Conservation (phyloP, 306 rosid genomes). For the Rubus parviflorus region DNA sequence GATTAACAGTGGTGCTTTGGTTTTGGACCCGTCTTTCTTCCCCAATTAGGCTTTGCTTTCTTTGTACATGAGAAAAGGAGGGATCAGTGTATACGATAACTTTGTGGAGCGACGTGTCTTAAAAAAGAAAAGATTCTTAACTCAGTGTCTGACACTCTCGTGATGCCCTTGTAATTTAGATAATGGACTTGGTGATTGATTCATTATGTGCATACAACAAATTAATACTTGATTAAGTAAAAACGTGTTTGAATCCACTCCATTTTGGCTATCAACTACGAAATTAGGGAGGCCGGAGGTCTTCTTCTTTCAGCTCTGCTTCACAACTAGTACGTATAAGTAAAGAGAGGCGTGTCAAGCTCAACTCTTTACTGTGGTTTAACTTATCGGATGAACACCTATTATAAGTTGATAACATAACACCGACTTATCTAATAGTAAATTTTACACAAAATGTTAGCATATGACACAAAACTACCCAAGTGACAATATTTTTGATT, state of each 20-base stretch:
- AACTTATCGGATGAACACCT: too few species aligned
- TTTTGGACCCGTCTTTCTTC: not conserved
- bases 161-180: slow-evolving; percentile 33
- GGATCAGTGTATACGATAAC: slow-evolving; percentile 30
- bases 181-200: not conserved
- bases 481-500: too few species aligned
- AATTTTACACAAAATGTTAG: too few species aligned
- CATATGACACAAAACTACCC: too few species aligned
- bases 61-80: slow-evolving; percentile 5
- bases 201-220: not conserved
- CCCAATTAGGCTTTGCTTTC: slow-evolving; percentile 4
- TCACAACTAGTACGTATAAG: too few species aligned
- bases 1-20: slow-evolving; percentile 1
- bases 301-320: too few species aligned
- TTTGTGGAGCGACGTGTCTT: slow-evolving; percentile 76
- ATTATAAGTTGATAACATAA: too few species aligned
- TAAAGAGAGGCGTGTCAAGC: too few species aligned
- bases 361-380: too few species aligned
- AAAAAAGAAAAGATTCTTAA: slow-evolving; percentile 47
- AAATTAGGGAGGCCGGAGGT: too few species aligned
- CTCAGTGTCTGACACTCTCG: slow-evolving; percentile 61
- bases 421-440: too few species aligned
- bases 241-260: not conserved
- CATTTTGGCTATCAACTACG: too few species aligned
- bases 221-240: not conserved